Evolutionary conservation across 1,284 basidiomycete genomes (phyloP), one percentile per base, ranked within the genome.

Genomic region (Meira nashicola): DNA sequence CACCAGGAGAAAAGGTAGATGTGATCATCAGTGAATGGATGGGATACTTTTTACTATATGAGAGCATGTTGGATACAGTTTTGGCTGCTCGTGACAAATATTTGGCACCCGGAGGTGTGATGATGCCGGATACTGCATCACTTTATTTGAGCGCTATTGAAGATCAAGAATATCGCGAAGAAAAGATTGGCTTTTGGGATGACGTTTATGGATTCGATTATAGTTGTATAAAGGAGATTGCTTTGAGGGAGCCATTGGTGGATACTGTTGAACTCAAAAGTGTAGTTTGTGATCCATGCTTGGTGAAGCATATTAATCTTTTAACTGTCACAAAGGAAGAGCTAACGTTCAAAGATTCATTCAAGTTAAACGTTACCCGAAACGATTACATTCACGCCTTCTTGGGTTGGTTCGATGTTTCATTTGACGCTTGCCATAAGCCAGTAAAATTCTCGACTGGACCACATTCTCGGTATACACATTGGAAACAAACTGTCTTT

Each of bases 11-110:
- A n/a, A 77, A 78, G 65, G 76, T 77, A 77, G 95, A 99, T 80
- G 95, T 99, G 80, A 97, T 99, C 82, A 92, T 99, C 79, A 97
- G 93, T 62, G 95, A 99, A 80, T 95, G 92, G 91, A 95, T 95
- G 91, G 91, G 91, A 49, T 82, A 81, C 78, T 81, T 82, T 74
- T 70, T 82, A 50, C 85, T 98, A 23, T 99, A 98, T 83, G 95
- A 99, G 80, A 94, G 91, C 78, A 98, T 99, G 95, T 86, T 98
- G 67, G 94, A 98, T 82, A 96, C 94, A 46, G 95, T 99, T 55
- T 86, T 99, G 38, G 83, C 94, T 57, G 95, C 95, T 14, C 86
- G 95, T 62, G 95, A 99, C 84, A 90, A 90, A 80, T 99, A 96
- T 83, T 86, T 99, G 61, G 57, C 65, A 11, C 86, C 87, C 46